Percentiles rank a stretch among this genome's conserved stretches.
Evolutionary conservation across 805 yeast species (phyloP).

Genomic region (Wickerhamiella allomyrinae): DNA sequence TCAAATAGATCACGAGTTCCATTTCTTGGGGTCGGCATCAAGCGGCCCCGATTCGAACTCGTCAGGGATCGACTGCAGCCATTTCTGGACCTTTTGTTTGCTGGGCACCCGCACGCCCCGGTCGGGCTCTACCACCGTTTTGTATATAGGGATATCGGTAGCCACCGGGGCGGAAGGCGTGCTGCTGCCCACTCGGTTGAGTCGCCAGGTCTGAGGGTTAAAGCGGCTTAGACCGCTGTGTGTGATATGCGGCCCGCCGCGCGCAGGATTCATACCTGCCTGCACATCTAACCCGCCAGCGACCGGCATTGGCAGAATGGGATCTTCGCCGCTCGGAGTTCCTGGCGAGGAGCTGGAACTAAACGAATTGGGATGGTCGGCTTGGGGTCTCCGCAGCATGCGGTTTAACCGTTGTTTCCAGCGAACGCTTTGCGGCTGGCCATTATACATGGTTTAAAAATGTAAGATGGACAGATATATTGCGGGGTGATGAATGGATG

Average conservation of each 20-base stretch:
- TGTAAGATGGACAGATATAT: neutral
- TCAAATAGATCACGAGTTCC: no score
- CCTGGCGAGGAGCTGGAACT: neutral
- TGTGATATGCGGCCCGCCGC: neutral
- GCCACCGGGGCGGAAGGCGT: neutral
- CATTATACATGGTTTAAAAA: neutral
- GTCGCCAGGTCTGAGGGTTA: neutral
- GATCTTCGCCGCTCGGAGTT: neutral
- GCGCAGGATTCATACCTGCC: neutral
- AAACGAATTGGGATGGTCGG: slow-evolving; percentile 3
- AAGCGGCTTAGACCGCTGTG: neutral
- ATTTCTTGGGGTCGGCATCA: no score
- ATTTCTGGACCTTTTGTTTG: slow-evolving; percentile 1
- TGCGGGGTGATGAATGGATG: no score
- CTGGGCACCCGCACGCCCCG: slow-evolving; percentile 1
- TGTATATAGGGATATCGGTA: neutral
- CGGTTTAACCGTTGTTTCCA: neutral
- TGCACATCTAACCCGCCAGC: neutral
- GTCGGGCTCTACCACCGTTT: slow-evolving; percentile 1
- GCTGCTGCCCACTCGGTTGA: neutral
- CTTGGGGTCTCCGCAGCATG: neutral
- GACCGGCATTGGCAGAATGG: neutral
- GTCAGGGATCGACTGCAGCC: slow-evolving; percentile 4
- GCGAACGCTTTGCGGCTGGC: neutral
- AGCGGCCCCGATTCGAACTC: neutral